Evolutionary conservation across 139 green algal genomes (phyloP), one percentile per base, ranked within the genome.

Genomic region (Chlamydomonas incerta): DNA sequence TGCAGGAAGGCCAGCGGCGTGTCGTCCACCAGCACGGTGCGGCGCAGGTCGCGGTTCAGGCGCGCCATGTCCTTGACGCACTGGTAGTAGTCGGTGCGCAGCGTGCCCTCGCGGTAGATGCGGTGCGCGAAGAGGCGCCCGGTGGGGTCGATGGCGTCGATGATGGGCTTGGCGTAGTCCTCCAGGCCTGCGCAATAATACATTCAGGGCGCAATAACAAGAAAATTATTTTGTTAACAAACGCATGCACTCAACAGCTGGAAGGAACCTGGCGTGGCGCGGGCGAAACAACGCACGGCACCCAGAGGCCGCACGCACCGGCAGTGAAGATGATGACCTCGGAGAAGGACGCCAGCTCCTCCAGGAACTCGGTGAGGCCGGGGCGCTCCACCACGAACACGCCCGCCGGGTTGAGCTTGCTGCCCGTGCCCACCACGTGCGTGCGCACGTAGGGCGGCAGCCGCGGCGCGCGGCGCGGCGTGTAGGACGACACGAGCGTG

Each of bases 271-370:
- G n/a, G n/a, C n/a, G n/a, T n/a, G n/a, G n/a, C n/a, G n/a, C n/a
- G n/a, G n/a, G n/a, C n/a, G n/a, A n/a, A n/a, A n/a, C n/a, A n/a
- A n/a, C n/a, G n/a, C n/a, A n/a, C n/a, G n/a, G n/a, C n/a, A n/a
- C n/a, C n/a, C n/a, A n/a, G n/a, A n/a, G n/a, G n/a, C n/a, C 41
- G 41, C 41, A 50, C 41, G 41, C 65, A 90, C 90, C 89, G 5
- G 96, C 96, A 0, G 96, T 98, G 93, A 98, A 98, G 26, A 98
- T 75, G 35, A 98, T 87, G 20, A 98, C 92, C 92, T 97, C 95
- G 24, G 92, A 89, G 31, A 96, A 87, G 18, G 34, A 34, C 9
- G 88, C 66, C 58, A 94, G 86, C 76, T 92, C 66, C 71, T 82
- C 29, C 82, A 98, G 87, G 86, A 98, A 98, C 34, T 94, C 83